Evolutionary conservation across 805 yeast species (phyloP).

Genomic region (Metschnikowia bowlesiae): DNA sequence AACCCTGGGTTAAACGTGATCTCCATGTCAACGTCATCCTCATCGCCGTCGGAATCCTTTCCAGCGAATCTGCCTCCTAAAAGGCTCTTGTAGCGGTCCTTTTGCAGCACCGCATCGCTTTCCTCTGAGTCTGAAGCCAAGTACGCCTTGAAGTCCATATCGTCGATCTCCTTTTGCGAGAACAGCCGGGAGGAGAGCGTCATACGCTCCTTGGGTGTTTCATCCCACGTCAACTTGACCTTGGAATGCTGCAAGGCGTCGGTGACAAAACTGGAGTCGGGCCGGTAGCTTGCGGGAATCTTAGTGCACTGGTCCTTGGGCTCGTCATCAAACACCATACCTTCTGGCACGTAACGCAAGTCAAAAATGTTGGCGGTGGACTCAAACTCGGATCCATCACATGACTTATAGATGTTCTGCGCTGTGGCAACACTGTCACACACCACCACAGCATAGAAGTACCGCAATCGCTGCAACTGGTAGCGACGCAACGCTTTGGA

Average conservation of each 20-base stretch:
- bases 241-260: conserved; percentile 96
- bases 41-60: conserved; percentile 43
- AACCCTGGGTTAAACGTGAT: conserved; percentile 92
- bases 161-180: conserved; percentile 82
- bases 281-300: conserved; percentile 75
- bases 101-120: conserved; percentile 37
- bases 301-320: conserved; percentile 70
- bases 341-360: conserved; percentile 88
- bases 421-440: conserved; percentile 78
- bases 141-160: conserved; percentile 89
- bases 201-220: conserved; percentile 87
- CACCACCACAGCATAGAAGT: conserved; percentile 84
- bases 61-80: conserved; percentile 42
- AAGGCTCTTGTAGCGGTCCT: conserved; percentile 59
- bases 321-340: conserved; percentile 76
- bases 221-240: conserved; percentile 97
- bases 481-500: conserved; percentile 79
- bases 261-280: conserved; percentile 71
- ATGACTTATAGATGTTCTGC: conserved; percentile 68
- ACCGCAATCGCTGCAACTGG: conserved; percentile 87
- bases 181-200: conserved; percentile 76
- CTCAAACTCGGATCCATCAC: conserved; percentile 95
- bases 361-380: conserved; percentile 94
- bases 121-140: conserved; percentile 56
- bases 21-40: conserved; percentile 79